Conservation (phyloP, 2,329 filamentous ascomycete species). For the Fusarium beomiforme region DNA sequence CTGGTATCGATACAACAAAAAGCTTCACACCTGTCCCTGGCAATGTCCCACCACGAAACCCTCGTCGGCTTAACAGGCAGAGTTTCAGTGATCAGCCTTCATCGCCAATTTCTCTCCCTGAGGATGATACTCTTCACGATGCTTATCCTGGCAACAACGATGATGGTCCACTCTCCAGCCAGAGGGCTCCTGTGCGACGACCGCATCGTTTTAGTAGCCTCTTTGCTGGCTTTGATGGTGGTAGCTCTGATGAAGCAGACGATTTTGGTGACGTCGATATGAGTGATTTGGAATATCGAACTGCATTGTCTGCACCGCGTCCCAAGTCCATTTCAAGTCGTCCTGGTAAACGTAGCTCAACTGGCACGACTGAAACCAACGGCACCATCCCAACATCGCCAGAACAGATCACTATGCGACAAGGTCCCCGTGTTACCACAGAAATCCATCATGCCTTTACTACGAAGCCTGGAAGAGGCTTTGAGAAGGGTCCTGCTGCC, state of each 20-base stretch:
- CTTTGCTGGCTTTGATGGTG: constrained; percentile 85
- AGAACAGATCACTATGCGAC: constrained; percentile 50
- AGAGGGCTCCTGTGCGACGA: constrained; percentile 69
- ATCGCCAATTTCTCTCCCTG: constrained; percentile 54
- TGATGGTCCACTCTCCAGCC: constrained; percentile 74
- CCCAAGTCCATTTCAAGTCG: constrained; percentile 55
- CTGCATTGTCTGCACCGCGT: constrained; percentile 71
- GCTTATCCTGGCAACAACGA: constrained; percentile 84
- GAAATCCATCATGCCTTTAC: constrained; percentile 59
- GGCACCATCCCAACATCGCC: constrained; percentile 54
- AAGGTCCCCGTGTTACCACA: constrained; percentile 46
- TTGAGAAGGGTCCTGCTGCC: constrained; percentile 51
- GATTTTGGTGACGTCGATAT: constrained; percentile 69
- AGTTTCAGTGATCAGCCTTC: constrained; percentile 61
- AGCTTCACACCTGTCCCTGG: constrained; percentile 63
- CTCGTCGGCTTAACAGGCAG: constrained; percentile 61
- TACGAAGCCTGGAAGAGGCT: constrained; percentile 48
- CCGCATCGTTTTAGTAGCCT: constrained; percentile 83
- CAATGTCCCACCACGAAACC: constrained; percentile 68
- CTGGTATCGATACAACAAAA: constrained; percentile 47
- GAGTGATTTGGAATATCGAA: constrained; percentile 75
- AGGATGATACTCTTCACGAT: constrained; percentile 62
- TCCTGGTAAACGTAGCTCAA: constrained; percentile 55
- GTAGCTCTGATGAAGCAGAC: constrained; percentile 73
- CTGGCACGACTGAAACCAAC: constrained; percentile 40